These are phyloP conservation scores for Vanderwaltozyma tropicalis DNA, from an alignment of 805 yeast genomes.

Conservation along the genomic window DNA sequence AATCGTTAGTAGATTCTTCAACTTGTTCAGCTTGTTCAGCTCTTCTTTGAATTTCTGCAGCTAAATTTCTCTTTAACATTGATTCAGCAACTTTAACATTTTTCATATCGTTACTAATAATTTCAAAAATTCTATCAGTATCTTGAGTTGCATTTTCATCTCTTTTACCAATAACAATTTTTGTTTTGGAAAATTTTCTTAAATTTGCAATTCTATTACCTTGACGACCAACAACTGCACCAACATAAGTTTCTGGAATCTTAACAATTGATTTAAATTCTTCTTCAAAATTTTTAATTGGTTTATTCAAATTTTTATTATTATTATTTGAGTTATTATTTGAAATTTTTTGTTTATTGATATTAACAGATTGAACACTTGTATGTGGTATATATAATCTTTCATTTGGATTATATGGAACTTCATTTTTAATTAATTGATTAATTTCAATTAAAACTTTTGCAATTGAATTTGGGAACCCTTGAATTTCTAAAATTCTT, in stretches of 20 bases:
- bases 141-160: slow-evolving; percentile 43
- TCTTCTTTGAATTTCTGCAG: slow-evolving; percentile 47
- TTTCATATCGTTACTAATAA: slow-evolving; percentile 41
- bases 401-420: slow-evolving; percentile 14
- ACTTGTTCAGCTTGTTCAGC: slow-evolving; percentile 12
- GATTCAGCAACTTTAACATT: slow-evolving; percentile 49
- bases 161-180: slow-evolving; percentile 63
- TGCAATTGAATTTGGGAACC: slow-evolving; percentile 53
- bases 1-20: neutral
- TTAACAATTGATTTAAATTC: slow-evolving; percentile 13
- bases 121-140: slow-evolving; percentile 48
- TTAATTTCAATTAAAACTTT: slow-evolving; percentile 50
- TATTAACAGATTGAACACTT: slow-evolving; percentile 1
- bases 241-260: slow-evolving; percentile 75
- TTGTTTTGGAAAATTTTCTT: slow-evolving; percentile 67
- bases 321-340: slow-evolving; percentile 18
- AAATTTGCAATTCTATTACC: slow-evolving; percentile 83
- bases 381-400: slow-evolving; percentile 50
- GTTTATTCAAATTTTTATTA: neutral
- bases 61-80: slow-evolving; percentile 46
- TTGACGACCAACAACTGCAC: slow-evolving; percentile 79
- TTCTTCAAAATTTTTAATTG: slow-evolving; percentile 1
- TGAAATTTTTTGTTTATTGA: no score
- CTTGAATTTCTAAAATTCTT: slow-evolving; percentile 80
- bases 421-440: slow-evolving; percentile 19